These are phyloP conservation scores for Komagataella phaffii DNA, from an alignment of 805 yeast species.

Conservation along the genomic window DNA sequence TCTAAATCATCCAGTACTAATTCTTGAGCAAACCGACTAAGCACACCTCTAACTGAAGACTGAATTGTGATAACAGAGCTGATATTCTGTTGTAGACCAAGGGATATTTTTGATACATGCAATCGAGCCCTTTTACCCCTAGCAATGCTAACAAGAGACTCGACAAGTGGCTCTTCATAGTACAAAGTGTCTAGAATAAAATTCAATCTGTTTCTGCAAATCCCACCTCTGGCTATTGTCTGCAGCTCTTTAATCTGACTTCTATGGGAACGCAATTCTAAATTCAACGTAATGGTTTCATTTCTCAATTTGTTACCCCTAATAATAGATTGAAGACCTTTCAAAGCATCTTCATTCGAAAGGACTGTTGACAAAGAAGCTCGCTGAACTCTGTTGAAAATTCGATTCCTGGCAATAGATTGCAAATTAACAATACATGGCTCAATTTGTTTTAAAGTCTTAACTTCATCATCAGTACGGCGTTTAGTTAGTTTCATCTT, in stretches of 20 bases:
- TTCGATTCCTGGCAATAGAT: background rate
- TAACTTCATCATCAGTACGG: background rate
- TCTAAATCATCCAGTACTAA: conserved; percentile 39
- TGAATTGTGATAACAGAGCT: conserved; percentile 32
- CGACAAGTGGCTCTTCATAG: conserved; percentile 23
- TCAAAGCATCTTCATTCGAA: conserved; percentile 9
- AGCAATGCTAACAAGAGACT: conserved; percentile 25
- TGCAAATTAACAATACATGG: background rate
- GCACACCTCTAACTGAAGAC: conserved; percentile 48
- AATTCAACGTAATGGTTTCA: conserved; percentile 6
- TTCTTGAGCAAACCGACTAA: conserved; percentile 43
- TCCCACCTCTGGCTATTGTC: conserved; percentile 29
- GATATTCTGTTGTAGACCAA: conserved; percentile 9
- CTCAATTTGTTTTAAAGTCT: background rate
- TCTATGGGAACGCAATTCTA: background rate
- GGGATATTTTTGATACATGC: conserved; percentile 8
- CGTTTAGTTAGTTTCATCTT: background rate
- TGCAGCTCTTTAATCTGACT: conserved; percentile 20
- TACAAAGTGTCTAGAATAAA: conserved; percentile 26
- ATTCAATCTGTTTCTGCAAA: conserved; percentile 26
- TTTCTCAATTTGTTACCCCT: conserved; percentile 17
- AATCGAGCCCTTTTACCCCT: conserved; percentile 28
- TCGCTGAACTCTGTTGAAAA: background rate
- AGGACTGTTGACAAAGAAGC: background rate
- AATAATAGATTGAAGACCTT: conserved; percentile 8